These are phyloP conservation scores for Hirsutella minnesotensis DNA, from an alignment of 2,329 filamentous ascomycete genomes.

Conservation along the genomic window DNA sequence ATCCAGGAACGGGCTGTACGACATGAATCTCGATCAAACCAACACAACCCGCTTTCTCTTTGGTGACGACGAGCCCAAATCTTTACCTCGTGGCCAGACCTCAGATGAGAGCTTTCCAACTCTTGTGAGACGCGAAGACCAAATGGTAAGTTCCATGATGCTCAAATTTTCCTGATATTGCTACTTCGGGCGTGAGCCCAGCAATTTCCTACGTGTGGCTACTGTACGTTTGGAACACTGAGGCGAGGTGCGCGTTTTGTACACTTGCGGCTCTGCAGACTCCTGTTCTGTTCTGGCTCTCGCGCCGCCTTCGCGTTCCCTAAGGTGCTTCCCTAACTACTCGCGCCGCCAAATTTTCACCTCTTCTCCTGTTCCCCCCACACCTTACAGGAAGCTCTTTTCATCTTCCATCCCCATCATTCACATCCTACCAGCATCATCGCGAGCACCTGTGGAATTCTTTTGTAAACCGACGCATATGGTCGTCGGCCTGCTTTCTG, in stretches of 20 bases:
- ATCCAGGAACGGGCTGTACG: slow-evolving; percentile 54
- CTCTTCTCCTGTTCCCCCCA: too few relatives aligned
- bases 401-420: neutral
- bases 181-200: neutral
- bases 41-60: slow-evolving; percentile 82
- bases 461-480: slow-evolving; percentile 6
- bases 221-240: neutral
- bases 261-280: too few relatives aligned
- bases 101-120: slow-evolving; percentile 83
- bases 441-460: neutral
- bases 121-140: slow-evolving; percentile 53
- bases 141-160: slow-evolving; percentile 32
- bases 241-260: neutral
- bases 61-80: slow-evolving; percentile 59
- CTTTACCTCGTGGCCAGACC: slow-evolving; percentile 35
- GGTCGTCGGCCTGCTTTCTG: slow-evolving; percentile 15
- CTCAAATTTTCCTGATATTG: neutral
- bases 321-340: too few relatives aligned
- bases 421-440: neutral
- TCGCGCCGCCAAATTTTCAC: too few relatives aligned
- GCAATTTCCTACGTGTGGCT: neutral
- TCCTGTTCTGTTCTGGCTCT: too few relatives aligned
- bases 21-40: slow-evolving; percentile 64
- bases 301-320: too few relatives aligned
- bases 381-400: neutral